phyloP scores from a whole-genome alignment of 345 rosid genomes.

The Hibiscus syriacus region DNA sequence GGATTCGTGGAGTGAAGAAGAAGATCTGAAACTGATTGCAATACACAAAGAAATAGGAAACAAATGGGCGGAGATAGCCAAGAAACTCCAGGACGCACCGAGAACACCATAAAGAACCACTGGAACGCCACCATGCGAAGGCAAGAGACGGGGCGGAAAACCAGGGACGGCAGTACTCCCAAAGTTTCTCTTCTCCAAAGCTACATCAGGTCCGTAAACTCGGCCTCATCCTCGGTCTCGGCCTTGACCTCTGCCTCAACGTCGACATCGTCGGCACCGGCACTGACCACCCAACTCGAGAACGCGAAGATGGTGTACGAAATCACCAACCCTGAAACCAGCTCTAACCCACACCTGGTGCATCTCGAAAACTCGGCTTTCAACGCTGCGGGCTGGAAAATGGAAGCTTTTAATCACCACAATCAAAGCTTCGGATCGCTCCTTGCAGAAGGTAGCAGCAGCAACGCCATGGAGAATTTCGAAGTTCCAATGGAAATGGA shows the following conservation, averaged over 20 bases:
- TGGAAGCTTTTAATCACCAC: not conserved
- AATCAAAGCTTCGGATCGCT: constrained; percentile 12
- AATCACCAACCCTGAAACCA: not conserved
- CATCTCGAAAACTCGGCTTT: not conserved
- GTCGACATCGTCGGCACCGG: not conserved
- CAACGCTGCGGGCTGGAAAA: not conserved
- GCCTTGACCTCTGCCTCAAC: not conserved
- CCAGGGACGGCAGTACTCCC: not conserved
- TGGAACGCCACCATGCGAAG: constrained; percentile 52
- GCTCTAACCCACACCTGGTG: not conserved
- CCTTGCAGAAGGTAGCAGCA: constrained; percentile 19
- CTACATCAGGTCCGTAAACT: constrained; percentile 30
- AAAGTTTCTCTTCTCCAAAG: constrained; percentile 18
- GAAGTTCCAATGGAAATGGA: constrained; percentile 13
- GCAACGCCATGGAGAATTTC: constrained; percentile 2
- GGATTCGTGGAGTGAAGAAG: constrained; percentile 61
- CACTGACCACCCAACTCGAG: not conserved
- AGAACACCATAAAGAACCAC: constrained; percentile 53
- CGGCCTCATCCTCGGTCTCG: not conserved
- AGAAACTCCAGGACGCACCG: constrained; percentile 46
- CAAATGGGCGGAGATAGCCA: constrained; percentile 68
- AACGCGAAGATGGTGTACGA: not conserved
- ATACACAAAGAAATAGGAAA: constrained; percentile 55
- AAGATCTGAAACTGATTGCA: constrained; percentile 34
- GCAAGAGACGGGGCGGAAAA: constrained; percentile 32